Conservation (phyloP, 441 rosid genomes). For the Adansonia rubrostipa region DNA sequence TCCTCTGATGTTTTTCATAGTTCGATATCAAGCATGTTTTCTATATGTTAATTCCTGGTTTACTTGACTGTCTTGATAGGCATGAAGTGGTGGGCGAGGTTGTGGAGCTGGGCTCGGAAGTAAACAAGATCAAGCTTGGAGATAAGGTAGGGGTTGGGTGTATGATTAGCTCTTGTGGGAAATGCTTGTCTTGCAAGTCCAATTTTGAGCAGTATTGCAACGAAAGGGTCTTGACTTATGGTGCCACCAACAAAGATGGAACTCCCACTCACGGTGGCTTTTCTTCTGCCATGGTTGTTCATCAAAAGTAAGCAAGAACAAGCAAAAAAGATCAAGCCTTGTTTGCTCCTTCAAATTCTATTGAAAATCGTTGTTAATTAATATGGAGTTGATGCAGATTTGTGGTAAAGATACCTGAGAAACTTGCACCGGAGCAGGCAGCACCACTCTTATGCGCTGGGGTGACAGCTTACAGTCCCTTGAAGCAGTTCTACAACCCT, state of each 20-base stretch:
- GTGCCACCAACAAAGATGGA: slow-evolving; percentile 46
- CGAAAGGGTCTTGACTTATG: slow-evolving; percentile 39
- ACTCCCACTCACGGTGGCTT: slow-evolving; percentile 48
- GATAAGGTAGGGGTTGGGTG: slow-evolving; percentile 51
- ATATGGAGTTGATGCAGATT: slow-evolving; percentile 34
- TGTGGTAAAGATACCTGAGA: slow-evolving; percentile 47
- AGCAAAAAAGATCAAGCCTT: not conserved
- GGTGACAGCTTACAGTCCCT: slow-evolving; percentile 55
- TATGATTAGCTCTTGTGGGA: slow-evolving; percentile 48
- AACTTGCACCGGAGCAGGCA: slow-evolving; percentile 49
- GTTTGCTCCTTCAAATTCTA: not conserved
- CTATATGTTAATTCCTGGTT: not conserved
- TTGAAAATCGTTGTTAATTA: not conserved
- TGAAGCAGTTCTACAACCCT: slow-evolving; percentile 40
- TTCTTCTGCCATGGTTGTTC: slow-evolving; percentile 49
- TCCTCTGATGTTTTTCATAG: not conserved
- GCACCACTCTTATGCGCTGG: slow-evolving; percentile 52
- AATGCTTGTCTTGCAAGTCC: slow-evolving; percentile 42
- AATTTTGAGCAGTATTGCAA: slow-evolving; percentile 48
- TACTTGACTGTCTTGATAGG: slow-evolving; percentile 30
- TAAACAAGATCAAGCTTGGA: slow-evolving; percentile 41
- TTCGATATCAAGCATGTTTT: not conserved
- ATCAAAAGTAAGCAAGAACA: slow-evolving; percentile 43
- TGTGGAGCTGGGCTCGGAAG: slow-evolving; percentile 46
- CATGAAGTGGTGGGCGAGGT: slow-evolving; percentile 59